Conservation (phyloP, 176 grass and related monocot genomes). For the Oryza officinalis region DNA sequence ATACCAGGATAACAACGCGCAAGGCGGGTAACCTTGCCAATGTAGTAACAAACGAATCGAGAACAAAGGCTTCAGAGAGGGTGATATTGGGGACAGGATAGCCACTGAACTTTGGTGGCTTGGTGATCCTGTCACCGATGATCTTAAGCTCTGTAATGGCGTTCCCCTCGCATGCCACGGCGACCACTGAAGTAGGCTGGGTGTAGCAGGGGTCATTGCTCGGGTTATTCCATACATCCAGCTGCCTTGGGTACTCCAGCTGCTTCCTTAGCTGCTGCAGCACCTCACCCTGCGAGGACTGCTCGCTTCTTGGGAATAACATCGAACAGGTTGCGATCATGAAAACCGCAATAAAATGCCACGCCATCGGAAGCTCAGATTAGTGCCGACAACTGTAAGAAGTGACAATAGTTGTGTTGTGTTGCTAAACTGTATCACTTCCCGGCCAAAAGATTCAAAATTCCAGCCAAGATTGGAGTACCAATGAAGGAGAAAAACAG, state of each 20-base stretch:
- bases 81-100: conserved; percentile 58
- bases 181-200: conserved; percentile 41
- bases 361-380: conserved; percentile 48
- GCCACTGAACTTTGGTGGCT: conserved; percentile 63
- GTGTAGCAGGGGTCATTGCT: conserved; percentile 60
- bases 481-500: neutral
- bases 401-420: neutral
- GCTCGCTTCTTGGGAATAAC: conserved; percentile 51
- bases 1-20: conserved; percentile 80
- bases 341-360: conserved; percentile 30
- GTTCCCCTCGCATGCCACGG: conserved; percentile 57
- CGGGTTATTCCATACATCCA: conserved; percentile 64
- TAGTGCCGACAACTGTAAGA: neutral
- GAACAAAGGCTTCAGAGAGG: conserved; percentile 68
- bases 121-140: conserved; percentile 69
- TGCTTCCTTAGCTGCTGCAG: conserved; percentile 86
- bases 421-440: neutral
- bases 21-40: conserved; percentile 66
- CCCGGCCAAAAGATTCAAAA: neutral
- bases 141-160: conserved; percentile 77
- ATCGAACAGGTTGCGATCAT: conserved; percentile 58
- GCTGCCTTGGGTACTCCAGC: conserved; percentile 74
- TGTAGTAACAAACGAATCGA: conserved; percentile 90
- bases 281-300: conserved; percentile 64
- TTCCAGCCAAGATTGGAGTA: neutral